phyloP scores from a whole-genome alignment of 2,329 filamentous ascomycete species.

The Pseudopyricularia cyperi region DNA sequence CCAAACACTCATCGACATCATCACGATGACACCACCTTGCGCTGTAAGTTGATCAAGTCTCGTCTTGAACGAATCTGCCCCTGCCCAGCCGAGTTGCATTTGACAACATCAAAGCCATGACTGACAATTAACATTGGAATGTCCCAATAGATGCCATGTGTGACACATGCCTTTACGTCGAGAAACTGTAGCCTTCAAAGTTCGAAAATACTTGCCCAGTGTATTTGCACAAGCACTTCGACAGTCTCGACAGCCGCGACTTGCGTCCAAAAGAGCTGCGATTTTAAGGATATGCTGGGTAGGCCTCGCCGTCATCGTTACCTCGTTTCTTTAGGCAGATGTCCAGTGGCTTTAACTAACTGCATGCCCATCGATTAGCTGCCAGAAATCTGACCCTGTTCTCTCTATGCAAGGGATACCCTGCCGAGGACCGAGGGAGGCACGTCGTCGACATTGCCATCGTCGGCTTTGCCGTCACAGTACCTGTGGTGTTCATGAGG shows the following conservation, averaged over 20 bases:
- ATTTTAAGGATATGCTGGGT: neutral
- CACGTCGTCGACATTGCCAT: slow-evolving; percentile 2
- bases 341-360: neutral
- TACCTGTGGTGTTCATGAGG: neutral
- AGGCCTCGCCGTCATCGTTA: neutral
- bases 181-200: neutral
- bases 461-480: neutral
- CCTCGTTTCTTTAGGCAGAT: neutral
- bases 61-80: neutral
- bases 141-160: neutral
- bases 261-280: neutral
- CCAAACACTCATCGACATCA: neutral
- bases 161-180: neutral
- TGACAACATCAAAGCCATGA: neutral
- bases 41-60: neutral
- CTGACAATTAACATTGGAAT: neutral
- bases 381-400: neutral
- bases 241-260: neutral
- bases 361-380: neutral
- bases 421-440: neutral
- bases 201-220: neutral
- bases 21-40: neutral
- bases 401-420: neutral
- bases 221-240: neutral
- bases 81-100: neutral